phyloP scores from a whole-genome alignment of 73 alveolate genomes.

The Uronychia binucleata region DNA sequence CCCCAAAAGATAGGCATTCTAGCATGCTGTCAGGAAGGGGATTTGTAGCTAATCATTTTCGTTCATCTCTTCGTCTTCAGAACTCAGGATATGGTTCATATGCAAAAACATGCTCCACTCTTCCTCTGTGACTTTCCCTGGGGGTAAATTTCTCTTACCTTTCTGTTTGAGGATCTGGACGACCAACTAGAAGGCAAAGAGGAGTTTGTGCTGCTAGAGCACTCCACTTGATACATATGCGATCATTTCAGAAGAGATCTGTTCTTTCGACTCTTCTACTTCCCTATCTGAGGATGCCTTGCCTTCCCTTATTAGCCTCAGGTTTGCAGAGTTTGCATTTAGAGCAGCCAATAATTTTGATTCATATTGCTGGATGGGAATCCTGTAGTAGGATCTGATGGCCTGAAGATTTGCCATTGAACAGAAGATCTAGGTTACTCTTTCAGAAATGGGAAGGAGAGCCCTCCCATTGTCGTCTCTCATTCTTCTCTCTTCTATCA shows the following conservation, averaged over 20 bases:
- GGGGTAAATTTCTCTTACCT: neutral
- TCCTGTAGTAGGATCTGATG: neutral
- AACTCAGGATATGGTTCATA: no score
- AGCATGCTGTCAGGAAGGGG: constrained; percentile 72
- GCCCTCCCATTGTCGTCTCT: constrained; percentile 45
- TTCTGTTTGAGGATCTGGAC: constrained; percentile 72
- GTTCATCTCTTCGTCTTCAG: no score
- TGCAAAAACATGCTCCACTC: constrained; percentile 93
- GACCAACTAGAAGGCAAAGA: constrained; percentile 87
- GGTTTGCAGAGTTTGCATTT: constrained; percentile 72
- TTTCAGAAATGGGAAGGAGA: neutral
- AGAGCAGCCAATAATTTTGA: no score
- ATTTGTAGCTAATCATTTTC: constrained; percentile 78
- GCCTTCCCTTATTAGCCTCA: constrained; percentile 66
- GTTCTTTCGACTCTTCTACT: constrained; percentile 29
- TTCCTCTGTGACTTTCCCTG: constrained; percentile 56
- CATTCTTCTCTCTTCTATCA: constrained; percentile 82
- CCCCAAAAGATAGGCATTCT: constrained; percentile 85
- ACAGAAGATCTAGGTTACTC: neutral
- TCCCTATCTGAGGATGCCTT: no score
- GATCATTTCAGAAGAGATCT: constrained; percentile 79
- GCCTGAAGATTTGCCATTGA: neutral
- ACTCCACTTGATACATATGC: constrained; percentile 61
- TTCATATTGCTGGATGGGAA: constrained; percentile 87
- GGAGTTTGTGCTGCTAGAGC: constrained; percentile 93